Base-by-base conservation (phyloP, 768 basidiomycete species). In the Punctularia strigosozonata region DNA sequence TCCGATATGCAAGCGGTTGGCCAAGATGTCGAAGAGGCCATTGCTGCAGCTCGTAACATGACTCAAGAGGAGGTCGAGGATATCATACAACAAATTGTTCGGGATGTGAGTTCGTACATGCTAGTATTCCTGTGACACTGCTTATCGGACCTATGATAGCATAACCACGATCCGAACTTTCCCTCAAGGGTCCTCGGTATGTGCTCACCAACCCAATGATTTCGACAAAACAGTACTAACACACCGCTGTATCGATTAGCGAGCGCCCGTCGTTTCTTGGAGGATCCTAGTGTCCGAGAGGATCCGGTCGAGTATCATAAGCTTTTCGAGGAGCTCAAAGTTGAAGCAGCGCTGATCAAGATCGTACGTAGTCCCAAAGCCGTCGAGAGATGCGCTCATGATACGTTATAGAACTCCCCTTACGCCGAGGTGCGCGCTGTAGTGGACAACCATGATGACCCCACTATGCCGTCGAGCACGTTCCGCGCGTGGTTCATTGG, bases 371-470 rank as follows among this genome's bases (percentile, higher is more conserved):
- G 10, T 14, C 24, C 12, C 17, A 13, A 17, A 5, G 10, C 8
- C 7, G 15, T 8, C 4, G 17, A 18, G 4, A 24, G 13, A 14
- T 32, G 19, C 15, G n/a, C 25, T 25, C n/a, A 10, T 31, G 6
- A 12, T n/a, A 23, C 31, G 15, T 40, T 20, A 8, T 28, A 51
- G 48, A 51, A 28, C 26, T 51, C 50, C 6, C 49, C 50, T 6
- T 51, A 51, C 39, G 51, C 57, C 8, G 53, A 58, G 36, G 56
- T 56, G 13, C 47, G 51, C 6, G 53, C 57, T 20, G 52, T 52
- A 40, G 56, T 57, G 15, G 43, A 52, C 19, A 55, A 54, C 23
- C 52, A 48, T 6, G 57, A 59, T 43, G 56, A 56, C 32, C 53
- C 56, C 4, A 40, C 36, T 15, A 47, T 56, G 37, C 47, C 48